Evolutionary conservation across 208 protist genomes (phyloP).

Genomic region (Trypanosoma caninum): DNA sequence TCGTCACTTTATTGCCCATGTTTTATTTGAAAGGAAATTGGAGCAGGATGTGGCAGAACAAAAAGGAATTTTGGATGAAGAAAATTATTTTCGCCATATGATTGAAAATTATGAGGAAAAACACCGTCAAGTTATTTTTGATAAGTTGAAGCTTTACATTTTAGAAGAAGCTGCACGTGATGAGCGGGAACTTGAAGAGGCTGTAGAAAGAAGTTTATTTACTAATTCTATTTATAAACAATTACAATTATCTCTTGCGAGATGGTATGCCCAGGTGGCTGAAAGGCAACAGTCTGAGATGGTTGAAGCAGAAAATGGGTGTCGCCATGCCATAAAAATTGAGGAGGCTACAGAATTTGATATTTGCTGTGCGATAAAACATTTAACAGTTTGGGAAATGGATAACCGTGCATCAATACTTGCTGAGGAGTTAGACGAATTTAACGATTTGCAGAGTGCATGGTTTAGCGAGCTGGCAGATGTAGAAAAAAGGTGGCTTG

Average conservation of each 20-base stretch:
- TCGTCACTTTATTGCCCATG: neutral
- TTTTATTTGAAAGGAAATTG: neutral
- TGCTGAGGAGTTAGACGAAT: neutral
- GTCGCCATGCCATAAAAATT: neutral
- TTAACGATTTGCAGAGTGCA: neutral
- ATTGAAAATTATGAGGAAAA: neutral
- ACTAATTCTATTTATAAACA: neutral
- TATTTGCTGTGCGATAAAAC: neutral
- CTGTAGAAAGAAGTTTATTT: neutral
- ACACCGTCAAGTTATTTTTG: neutral
- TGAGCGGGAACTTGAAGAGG: slow-evolving; percentile 12
- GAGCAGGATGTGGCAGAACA: neutral
- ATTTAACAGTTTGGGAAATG: neutral
- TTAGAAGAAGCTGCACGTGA: slow-evolving; percentile 9
- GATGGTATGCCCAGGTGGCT: neutral
- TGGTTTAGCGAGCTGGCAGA: neutral
- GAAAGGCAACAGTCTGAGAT: neutral
- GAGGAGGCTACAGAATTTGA: neutral
- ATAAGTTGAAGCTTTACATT: neutral
- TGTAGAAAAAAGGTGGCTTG: slow-evolving; percentile 5
- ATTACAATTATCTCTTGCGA: neutral
- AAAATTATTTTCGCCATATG: neutral
- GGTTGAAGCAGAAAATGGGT: neutral
- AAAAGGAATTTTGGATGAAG: neutral
- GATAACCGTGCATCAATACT: neutral